phyloP scores from a whole-genome alignment of 306 rosid genomes.

The Vicia villosa region DNA sequence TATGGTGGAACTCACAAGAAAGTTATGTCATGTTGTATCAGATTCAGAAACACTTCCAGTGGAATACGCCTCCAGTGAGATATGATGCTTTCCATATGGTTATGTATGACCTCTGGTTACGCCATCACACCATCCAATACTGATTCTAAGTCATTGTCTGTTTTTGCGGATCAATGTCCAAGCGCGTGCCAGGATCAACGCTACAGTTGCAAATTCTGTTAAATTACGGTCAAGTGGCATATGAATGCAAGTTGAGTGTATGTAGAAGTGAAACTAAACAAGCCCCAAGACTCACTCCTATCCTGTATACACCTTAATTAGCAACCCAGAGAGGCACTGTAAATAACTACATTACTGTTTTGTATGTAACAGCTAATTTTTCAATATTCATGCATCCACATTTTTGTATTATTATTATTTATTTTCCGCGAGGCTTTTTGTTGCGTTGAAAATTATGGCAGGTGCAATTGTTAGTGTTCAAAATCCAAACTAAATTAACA shows the following conservation, averaged over 20 bases:
- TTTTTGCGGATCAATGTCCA: not conserved
- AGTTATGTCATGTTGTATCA: constrained; percentile 42
- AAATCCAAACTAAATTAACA: too few species aligned
- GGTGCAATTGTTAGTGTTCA: too few species aligned
- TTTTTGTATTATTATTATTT: not conserved
- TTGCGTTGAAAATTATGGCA: not conserved
- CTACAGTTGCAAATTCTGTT: not conserved
- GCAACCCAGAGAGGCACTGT: constrained; percentile 51
- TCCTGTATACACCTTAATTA: constrained; percentile 48
- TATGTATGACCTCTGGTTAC: constrained; percentile 95
- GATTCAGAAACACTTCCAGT: constrained; percentile 93
- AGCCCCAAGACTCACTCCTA: constrained; percentile 22
- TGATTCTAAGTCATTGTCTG: constrained; percentile 30
- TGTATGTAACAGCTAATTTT: constrained; percentile 31
- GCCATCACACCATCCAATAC: constrained; percentile 78
- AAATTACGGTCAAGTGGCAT: not conserved
- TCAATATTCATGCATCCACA: constrained; percentile 32
- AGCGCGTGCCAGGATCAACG: not conserved
- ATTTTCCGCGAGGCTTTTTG: not conserved
- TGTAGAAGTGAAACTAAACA: not conserved
- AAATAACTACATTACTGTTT: constrained; percentile 43
- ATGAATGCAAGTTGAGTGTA: not conserved
- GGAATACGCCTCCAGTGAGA: constrained; percentile 87
- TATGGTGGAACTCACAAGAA: constrained; percentile 31
- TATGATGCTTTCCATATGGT: constrained; percentile 93